These are phyloP conservation scores for Ogataea nakhonphanomensis DNA, from an alignment of 805 yeast species.

Conservation along the genomic window DNA sequence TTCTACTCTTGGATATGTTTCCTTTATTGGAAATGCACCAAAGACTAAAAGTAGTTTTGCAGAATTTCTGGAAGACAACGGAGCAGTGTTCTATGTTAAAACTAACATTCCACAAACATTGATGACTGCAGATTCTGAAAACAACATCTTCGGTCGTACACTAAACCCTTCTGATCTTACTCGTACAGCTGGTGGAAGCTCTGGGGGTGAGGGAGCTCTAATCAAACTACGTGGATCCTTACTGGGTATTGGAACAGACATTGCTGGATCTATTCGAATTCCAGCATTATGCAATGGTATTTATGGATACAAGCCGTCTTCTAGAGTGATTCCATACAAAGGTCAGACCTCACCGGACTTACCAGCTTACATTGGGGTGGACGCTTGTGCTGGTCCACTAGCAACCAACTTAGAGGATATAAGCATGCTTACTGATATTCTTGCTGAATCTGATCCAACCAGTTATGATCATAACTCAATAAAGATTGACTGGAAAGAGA, in stretches of 20 bases:
- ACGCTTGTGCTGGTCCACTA: too few species aligned
- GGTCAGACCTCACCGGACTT: too few species aligned
- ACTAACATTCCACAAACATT: constrained; percentile 7
- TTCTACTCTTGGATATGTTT: constrained; percentile 18
- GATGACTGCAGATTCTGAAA: constrained; percentile 8
- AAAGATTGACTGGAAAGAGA: too few species aligned
- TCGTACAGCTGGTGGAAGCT: constrained; percentile 6
- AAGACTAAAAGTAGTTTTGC: not conserved
- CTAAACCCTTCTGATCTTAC: constrained; percentile 3
- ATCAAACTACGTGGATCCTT: constrained; percentile 6
- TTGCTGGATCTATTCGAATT: constrained; percentile 6
- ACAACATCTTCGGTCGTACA: constrained; percentile 7
- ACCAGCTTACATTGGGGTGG: too few species aligned
- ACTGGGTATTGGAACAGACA: constrained; percentile 6
- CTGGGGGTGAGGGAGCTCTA: constrained; percentile 8
- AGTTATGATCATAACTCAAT: too few species aligned
- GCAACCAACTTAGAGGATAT: too few species aligned
- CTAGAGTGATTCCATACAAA: too few species aligned
- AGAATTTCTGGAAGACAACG: too few species aligned
- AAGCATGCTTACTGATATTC: too few species aligned
- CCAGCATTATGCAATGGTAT: constrained; percentile 54
- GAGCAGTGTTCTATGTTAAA: constrained; percentile 7
- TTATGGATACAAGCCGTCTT: constrained; percentile 31
- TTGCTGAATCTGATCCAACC: too few species aligned
- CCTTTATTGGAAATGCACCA: constrained; percentile 7